Evolutionary conservation across 805 yeast species (phyloP).

Genomic region (Yamadazyma laniorum): DNA sequence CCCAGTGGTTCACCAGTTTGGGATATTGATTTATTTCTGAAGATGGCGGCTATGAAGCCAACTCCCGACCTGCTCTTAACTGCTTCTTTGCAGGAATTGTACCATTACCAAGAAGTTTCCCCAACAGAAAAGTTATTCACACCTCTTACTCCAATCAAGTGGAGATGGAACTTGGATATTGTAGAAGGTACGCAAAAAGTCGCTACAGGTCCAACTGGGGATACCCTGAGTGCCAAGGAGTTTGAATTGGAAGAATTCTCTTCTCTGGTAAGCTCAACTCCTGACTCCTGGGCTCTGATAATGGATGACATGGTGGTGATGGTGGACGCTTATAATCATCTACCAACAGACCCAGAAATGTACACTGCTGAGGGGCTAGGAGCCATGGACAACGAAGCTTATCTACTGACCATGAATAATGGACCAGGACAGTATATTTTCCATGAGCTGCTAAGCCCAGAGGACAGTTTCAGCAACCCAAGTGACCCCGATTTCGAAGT

Average conservation of each 20-base stretch:
- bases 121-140: conserved; percentile 5
- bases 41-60: neutral
- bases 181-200: neutral
- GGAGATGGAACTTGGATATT: neutral
- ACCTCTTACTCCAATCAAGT: conserved; percentile 8
- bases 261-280: neutral
- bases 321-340: neutral
- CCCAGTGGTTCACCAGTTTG: neutral
- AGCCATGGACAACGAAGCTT: neutral
- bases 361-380: neutral
- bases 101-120: neutral
- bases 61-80: neutral
- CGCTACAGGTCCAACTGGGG: neutral
- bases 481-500: neutral
- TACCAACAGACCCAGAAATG: neutral
- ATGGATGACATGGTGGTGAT: neutral
- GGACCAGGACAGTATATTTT: no score
- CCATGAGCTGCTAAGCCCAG: no score
- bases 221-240: no score
- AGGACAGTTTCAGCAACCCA: neutral
- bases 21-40: conserved; percentile 3
- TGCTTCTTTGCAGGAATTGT: conserved; percentile 6
- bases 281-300: neutral
- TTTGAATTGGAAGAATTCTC: neutral
- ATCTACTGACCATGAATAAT: neutral